Evolutionary conservation across 345 rosid genomes (phyloP).

Genomic region (Turnera subulata): DNA sequence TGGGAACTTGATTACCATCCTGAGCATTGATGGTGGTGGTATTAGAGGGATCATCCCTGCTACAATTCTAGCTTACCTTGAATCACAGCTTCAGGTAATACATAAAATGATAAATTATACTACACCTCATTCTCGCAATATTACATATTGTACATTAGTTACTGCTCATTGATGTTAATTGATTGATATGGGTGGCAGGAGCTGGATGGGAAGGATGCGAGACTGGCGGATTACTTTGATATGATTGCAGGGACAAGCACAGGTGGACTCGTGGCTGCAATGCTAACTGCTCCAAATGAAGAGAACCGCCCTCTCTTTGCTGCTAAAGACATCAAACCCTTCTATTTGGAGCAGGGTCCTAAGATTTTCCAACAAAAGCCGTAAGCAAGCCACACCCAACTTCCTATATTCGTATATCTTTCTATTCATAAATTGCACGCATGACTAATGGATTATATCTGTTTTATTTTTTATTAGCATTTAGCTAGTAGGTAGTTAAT

Average conservation of each 20-base stretch:
- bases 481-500: no score
- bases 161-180: no score
- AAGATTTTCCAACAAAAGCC: constrained; percentile 15
- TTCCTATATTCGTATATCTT: no score
- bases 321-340: constrained; percentile 51
- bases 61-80: constrained; percentile 52
- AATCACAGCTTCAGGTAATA: constrained; percentile 71
- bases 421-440: no score
- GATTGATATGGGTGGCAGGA: constrained; percentile 49
- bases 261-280: constrained; percentile 64
- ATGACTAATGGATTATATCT: no score
- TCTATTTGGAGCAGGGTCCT: constrained; percentile 17
- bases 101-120: no score
- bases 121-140: not conserved
- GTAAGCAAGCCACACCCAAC: no score
- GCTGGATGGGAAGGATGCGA: constrained; percentile 60
- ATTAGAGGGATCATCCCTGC: constrained; percentile 69
- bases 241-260: constrained; percentile 70
- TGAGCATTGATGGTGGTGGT: constrained; percentile 83
- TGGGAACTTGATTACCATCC: constrained; percentile 53
- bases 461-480: no score
- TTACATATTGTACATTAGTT: no score
- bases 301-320: constrained; percentile 57
- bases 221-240: constrained; percentile 70
- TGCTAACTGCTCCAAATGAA: constrained; percentile 57